Conservation (phyloP, 2,329 filamentous ascomycete species). For the Sporothrix brasiliensis region DNA sequence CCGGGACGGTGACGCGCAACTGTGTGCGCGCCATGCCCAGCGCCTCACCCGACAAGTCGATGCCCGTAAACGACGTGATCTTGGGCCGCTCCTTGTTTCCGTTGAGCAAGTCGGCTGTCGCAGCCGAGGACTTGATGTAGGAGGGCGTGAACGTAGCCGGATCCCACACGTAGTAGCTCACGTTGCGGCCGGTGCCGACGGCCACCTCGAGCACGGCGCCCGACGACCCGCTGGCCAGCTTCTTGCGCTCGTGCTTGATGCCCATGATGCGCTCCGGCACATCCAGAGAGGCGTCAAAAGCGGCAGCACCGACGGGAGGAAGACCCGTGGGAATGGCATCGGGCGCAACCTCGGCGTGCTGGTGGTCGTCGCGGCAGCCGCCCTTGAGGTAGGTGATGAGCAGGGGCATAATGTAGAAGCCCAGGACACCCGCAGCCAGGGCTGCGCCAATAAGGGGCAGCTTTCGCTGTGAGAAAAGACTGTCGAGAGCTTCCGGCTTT, state of each 20-base stretch:
- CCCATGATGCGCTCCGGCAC: conserved; percentile 61
- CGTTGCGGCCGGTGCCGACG: conserved; percentile 64
- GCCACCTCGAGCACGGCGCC: conserved; percentile 66
- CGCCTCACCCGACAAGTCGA: conserved; percentile 65
- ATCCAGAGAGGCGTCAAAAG: conserved; percentile 63
- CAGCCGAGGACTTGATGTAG: not conserved
- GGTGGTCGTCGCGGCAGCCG: conserved; percentile 30
- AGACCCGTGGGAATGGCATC: conserved; percentile 40
- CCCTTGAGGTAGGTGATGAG: conserved; percentile 34
- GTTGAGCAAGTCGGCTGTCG: not conserved
- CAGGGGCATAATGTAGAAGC: conserved; percentile 36
- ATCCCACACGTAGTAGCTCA: conserved; percentile 62
- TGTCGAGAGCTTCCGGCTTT: conserved; percentile 34
- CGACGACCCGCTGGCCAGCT: conserved; percentile 52
- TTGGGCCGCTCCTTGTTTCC: conserved; percentile 33
- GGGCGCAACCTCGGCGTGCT: conserved; percentile 25
- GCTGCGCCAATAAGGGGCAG: conserved; percentile 36
- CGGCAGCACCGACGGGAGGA: conserved; percentile 50
- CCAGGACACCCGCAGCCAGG: conserved; percentile 37
- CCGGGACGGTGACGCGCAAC: conserved; percentile 50
- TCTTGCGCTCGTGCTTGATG: conserved; percentile 54
- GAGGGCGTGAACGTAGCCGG: conserved; percentile 35
- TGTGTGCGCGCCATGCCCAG: conserved; percentile 60
- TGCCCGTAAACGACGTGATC: conserved; percentile 61
- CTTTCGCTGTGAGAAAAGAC: conserved; percentile 39